Base-by-base conservation (phyloP, 805 yeast species). In the Wickerhamiella parazyma region DNA sequence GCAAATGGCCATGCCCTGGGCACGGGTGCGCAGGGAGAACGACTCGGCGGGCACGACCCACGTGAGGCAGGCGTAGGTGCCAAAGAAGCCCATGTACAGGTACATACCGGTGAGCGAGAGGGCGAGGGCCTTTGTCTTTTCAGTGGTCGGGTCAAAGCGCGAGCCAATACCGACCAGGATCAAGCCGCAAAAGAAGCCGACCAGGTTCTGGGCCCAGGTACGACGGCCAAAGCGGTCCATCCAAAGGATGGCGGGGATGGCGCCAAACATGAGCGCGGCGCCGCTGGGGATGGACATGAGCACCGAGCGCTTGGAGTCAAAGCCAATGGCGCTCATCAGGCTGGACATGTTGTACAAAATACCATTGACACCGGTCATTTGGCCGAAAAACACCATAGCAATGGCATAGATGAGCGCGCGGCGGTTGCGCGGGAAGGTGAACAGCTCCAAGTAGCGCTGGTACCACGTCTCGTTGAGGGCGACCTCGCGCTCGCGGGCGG, bases 261-360 rank as follows among this genome's bases (percentile, higher is more conserved):
- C 72, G 54, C 82, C 83, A 9, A 77, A 37, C 49, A 76, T 57
- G 36, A 76, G 60, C 1, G 80, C 65, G 29, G 78, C 81, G 53
- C 82, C 82, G 42, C 80, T 80, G 18, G 76, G 82, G 55, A 75
- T 67, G 7, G 81, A 75, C 81, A 76, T 75, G 53, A 75, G 72
- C 7, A 76, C 79, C 19, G 78, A 62, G 41, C 68, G 58, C 53
- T 71, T 71, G 17, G 60, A 59, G 46, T 57, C 48, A 59, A 77
- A 76, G 6, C 80, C 80, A 53, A 76, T 73, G 26, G 65, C 61
- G 2, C 52, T 55, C 75, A 76, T 70, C 54, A 76, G 61, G 3
- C 71, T 71, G 38, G 79, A 69, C 73, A 76, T 68, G 59, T 76
- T 73, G 63, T 76, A 76, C 72, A 76, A 67, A 46, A 76, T 70